phyloP scores from a whole-genome alignment of 208 protist genomes.

The Leishmania turanica region DNA sequence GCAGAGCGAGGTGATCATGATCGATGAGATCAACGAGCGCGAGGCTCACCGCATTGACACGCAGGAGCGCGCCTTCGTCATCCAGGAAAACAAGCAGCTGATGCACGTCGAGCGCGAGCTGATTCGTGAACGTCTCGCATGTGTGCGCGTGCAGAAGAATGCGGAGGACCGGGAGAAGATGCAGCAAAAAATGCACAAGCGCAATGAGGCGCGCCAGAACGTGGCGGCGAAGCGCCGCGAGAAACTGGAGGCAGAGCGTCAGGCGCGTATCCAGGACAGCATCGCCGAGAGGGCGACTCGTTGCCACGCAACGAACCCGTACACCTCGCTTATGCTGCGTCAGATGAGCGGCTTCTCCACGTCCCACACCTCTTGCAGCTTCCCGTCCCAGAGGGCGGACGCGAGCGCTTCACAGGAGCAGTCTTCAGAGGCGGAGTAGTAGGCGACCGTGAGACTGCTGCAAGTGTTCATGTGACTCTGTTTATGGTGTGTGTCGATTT shows the following conservation, averaged over 20 bases:
- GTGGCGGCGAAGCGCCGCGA: slow-evolving; percentile 31
- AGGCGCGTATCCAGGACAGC: slow-evolving; percentile 21
- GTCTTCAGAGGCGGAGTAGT: neutral
- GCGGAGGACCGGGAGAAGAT: slow-evolving; percentile 28
- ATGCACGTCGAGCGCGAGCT: slow-evolving; percentile 42
- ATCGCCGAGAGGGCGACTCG: slow-evolving; percentile 35
- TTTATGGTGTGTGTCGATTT: neutral
- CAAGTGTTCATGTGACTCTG: neutral
- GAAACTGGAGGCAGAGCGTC: slow-evolving; percentile 33
- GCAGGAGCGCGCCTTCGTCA: slow-evolving; percentile 35
- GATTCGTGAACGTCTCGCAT: slow-evolving; percentile 23
- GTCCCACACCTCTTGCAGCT: slow-evolving; percentile 3
- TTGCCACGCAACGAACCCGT: slow-evolving; percentile 23
- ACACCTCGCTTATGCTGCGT: slow-evolving; percentile 25
- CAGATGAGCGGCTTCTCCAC: slow-evolving; percentile 14
- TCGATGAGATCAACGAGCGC: slow-evolving; percentile 65
- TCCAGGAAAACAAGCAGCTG: slow-evolving; percentile 43
- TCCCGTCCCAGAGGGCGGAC: neutral
- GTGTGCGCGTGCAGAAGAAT: slow-evolving; percentile 32
- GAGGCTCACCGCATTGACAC: slow-evolving; percentile 46
- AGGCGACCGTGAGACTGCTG: neutral
- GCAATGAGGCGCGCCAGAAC: slow-evolving; percentile 31
- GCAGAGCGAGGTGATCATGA: slow-evolving; percentile 37
- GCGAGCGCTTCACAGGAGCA: neutral
- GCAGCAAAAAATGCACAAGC: slow-evolving; percentile 32